Base-by-base conservation (phyloP, 1,284 basidiomycete genomes). In the Puccinia horiana region DNA sequence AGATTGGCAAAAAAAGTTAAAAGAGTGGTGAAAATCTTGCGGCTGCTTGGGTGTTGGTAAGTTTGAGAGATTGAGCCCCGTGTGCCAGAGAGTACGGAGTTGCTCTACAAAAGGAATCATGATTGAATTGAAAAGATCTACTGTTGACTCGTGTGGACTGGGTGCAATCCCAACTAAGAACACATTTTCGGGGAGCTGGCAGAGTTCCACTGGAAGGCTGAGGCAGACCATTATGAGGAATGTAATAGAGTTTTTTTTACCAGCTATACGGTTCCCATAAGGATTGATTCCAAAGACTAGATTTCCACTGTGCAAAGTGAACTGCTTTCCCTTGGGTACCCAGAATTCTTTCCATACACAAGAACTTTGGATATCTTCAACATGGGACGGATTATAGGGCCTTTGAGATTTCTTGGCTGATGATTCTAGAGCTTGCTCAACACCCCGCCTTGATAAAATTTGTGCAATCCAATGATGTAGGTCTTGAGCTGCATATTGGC, bases 151-250 rank as follows among this genome's bases (percentile, higher is more conserved):
- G 16, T 61, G 20, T 6, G 84, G 84, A 2, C 85, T 84, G 14
- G 85, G 88, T 87, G 86, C 86, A 20, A 89, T 83, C 1, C 87
- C 87, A 9, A 86, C 86, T 11, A 88, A 83, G 18, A 61, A 88
- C 20, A 88, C 84, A 69, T 89, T 88, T 69, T 89, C 86, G 0
- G 83, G 63, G 23, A 85, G 83, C 76, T 86, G 86, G 0, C 88
- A 85, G 12, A 87, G 54, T 6, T 83, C 52, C 0, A 84, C 84
- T 2, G 88, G 88, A 8, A 77, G 75, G 32, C 40, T 44, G 16
- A 65, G 44, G 29, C 56, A 72, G 20, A 72, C 56, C 18, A 80
- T 9, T n/a, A 80, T 12, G 12, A 72, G 26, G 23, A 80, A 80
- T 1, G 77, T 70, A 8, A 80, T 42, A 2, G 49, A 58, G 2